Conservation (phyloP, 441 rosid species). For the Eruca vesicaria region DNA sequence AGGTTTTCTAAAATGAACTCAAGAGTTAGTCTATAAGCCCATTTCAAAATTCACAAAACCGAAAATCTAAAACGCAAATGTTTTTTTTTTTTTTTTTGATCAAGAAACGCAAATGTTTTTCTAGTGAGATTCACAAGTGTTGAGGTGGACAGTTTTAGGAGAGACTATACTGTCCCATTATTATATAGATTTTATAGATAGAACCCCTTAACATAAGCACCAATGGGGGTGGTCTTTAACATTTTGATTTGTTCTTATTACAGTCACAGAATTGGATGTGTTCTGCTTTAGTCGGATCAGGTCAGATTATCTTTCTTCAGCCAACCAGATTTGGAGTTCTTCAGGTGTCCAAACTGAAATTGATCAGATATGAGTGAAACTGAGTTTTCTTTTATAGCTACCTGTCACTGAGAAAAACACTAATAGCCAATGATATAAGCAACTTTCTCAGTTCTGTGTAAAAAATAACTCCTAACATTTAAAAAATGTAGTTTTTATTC, state of each 20-base stretch:
- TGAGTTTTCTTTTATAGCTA: constrained; percentile 56
- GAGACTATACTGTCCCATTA: too few relatives aligned
- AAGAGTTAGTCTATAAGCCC: too few relatives aligned
- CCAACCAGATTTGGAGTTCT: constrained; percentile 65
- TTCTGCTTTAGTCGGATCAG: constrained; percentile 65
- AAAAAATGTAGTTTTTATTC: background rate
- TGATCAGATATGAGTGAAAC: constrained; percentile 60
- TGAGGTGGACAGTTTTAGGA: too few relatives aligned
- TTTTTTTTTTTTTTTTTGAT: too few relatives aligned
- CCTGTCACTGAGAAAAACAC: constrained; percentile 47
- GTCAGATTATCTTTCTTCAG: constrained; percentile 64
- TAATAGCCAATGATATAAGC: constrained; percentile 50
- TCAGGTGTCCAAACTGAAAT: constrained; percentile 72
- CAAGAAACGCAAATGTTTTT: too few relatives aligned
- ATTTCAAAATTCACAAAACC: too few relatives aligned
- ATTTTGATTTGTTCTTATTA: constrained; percentile 12
- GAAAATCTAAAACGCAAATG: too few relatives aligned
- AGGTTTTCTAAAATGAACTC: too few relatives aligned
- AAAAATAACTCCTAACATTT: constrained; percentile 4
- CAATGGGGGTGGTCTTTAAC: too few relatives aligned
- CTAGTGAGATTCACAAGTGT: too few relatives aligned
- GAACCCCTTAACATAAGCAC: too few relatives aligned
- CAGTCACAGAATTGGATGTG: constrained; percentile 79
- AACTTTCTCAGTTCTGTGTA: constrained; percentile 74
- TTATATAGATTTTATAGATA: too few relatives aligned